Evolutionary conservation across 2,329 filamentous ascomycete species (phyloP).

Genomic region (Claviceps fusiformis): DNA sequence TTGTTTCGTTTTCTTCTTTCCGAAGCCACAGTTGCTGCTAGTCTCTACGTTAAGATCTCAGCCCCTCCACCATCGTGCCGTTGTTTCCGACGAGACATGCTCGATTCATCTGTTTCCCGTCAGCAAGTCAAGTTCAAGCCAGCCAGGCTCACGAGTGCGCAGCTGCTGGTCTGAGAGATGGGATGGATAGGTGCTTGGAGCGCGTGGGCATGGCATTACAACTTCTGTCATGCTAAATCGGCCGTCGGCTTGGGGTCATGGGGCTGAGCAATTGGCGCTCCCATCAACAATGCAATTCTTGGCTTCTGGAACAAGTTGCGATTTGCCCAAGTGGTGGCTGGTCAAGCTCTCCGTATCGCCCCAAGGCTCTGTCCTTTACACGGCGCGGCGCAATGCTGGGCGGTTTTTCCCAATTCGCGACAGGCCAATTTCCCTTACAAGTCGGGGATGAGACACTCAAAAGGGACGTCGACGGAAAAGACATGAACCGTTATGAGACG

Average conservation of each 20-base stretch:
- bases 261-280: not conserved
- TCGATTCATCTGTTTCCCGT: not conserved
- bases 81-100: not conserved
- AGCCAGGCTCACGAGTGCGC: not conserved
- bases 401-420: not conserved
- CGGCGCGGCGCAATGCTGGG: not conserved
- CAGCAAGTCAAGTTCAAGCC: not conserved
- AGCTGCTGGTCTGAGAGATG: not conserved
- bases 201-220: not conserved
- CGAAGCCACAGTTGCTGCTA: not conserved
- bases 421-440: no score
- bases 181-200: not conserved
- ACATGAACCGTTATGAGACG: not conserved
- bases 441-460: not conserved
- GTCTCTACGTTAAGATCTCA: not conserved
- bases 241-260: not conserved
- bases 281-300: not conserved
- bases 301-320: constrained; percentile 2
- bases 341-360: not conserved
- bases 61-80: not conserved
- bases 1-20: not conserved
- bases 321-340: not conserved
- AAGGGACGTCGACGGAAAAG: not conserved
- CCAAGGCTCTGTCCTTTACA: not conserved
- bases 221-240: not conserved